Percentiles rank a stretch among this genome's conserved stretches.
Evolutionary conservation across 768 basidiomycete species (phyloP).

Genomic region (Sarcomyxa edulis): DNA sequence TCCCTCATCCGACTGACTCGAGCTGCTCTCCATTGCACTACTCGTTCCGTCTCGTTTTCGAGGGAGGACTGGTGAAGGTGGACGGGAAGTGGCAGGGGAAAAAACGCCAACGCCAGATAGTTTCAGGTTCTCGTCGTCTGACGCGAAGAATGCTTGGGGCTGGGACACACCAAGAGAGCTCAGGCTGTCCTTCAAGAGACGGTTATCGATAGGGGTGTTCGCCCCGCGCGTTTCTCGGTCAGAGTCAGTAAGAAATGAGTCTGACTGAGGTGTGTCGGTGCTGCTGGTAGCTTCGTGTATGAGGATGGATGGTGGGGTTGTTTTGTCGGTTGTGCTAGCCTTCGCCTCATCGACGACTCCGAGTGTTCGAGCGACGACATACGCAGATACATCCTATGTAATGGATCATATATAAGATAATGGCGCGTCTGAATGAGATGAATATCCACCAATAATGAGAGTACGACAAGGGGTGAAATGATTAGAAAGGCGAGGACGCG

Average conservation of each 20-base stretch:
- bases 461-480: constrained; percentile 54
- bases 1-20: too few relatives aligned
- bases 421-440: not conserved
- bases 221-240: constrained; percentile 12
- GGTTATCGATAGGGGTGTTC: constrained; percentile 1
- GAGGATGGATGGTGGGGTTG: constrained; percentile 30
- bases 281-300: constrained; percentile 22
- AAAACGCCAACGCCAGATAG: constrained; percentile 70
- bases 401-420: too few relatives aligned
- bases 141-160: constrained; percentile 46
- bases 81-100: constrained; percentile 63
- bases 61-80: constrained; percentile 57
- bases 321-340: constrained; percentile 64
- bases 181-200: constrained; percentile 8
- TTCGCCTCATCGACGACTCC: constrained; percentile 73
- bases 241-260: constrained; percentile 19
- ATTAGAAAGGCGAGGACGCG: constrained; percentile 63
- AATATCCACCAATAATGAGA: constrained; percentile 46
- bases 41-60: too few relatives aligned
- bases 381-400: constrained; percentile 75
- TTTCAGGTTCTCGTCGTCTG: constrained; percentile 43
- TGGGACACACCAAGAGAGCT: constrained; percentile 17
- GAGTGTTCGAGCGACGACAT: constrained; percentile 77
- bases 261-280: constrained; percentile 18
- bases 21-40: too few relatives aligned